A percentile compares a stretch with the other conserved stretches of the same genome.
These are phyloP conservation scores for Zelopaecilomyces penicillatus DNA, from an alignment of 2,329 filamentous ascomycete species.

Conservation along the genomic window DNA sequence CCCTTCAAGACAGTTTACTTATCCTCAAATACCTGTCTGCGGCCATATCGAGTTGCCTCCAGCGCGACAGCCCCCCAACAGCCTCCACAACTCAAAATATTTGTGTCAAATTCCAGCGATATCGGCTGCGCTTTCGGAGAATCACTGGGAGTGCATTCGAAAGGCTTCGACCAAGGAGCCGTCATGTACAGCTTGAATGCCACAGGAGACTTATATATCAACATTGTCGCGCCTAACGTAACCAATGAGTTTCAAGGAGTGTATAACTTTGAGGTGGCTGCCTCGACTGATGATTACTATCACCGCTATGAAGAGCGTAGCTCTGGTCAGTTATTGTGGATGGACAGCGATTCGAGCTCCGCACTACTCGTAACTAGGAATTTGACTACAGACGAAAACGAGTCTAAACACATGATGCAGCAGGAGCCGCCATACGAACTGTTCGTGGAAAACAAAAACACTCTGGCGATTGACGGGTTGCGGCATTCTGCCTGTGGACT, in stretches of 20 bases:
- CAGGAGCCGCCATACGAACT: slow-evolving; percentile 60
- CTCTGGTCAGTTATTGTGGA: slow-evolving; percentile 54
- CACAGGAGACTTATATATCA: slow-evolving; percentile 64
- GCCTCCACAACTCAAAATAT: slow-evolving; percentile 69
- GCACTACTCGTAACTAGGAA: slow-evolving; percentile 74
- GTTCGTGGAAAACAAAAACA: slow-evolving; percentile 60
- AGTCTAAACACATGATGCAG: slow-evolving; percentile 47
- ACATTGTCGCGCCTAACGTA: slow-evolving; percentile 61
- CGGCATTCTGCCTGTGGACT: slow-evolving; percentile 78
- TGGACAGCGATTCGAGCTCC: slow-evolving; percentile 76
- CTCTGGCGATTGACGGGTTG: slow-evolving; percentile 57
- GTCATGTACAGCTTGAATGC: slow-evolving; percentile 55
- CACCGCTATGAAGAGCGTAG: slow-evolving; percentile 48
- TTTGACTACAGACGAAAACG: slow-evolving; percentile 49
- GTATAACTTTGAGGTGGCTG: slow-evolving; percentile 77
- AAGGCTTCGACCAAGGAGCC: slow-evolving; percentile 59
- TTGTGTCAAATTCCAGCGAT: slow-evolving; percentile 52
- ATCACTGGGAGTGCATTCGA: slow-evolving; percentile 16
- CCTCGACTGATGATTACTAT: slow-evolving; percentile 71
- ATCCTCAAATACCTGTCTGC: slow-evolving; percentile 77
- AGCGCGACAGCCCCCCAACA: slow-evolving; percentile 2
- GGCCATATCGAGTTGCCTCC: slow-evolving; percentile 46
- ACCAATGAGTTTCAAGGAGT: slow-evolving; percentile 50
- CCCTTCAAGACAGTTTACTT: slow-evolving; percentile 55
- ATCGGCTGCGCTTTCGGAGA: slow-evolving; percentile 20